Base-by-base conservation (phyloP, 2,329 filamentous ascomycete species). In the Cordyceps sp. region DNA sequence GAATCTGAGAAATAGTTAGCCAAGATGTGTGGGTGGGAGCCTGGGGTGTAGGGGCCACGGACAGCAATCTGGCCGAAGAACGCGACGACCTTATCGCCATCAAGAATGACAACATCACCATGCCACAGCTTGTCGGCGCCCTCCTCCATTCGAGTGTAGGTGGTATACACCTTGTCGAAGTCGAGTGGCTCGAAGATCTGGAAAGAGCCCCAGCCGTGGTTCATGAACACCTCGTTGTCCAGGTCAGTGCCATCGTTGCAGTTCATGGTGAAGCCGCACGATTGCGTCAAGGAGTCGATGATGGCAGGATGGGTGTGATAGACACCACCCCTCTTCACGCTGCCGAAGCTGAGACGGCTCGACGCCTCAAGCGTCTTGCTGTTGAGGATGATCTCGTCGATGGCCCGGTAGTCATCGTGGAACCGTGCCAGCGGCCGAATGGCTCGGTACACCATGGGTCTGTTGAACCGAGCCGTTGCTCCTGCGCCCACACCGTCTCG, bases 41-140 rank as follows among this genome's bases (percentile, higher is more conserved):
- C 78, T 73, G 43, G 69, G 62, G 49, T 73, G 67, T 59, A 78
- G 4, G 8, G 21, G 78, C 50, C 71, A 72, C 41, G 78, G 61
- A 31, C 73, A 71, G 34, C 31, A 16, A 36, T 28, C 28, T 33
- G 31, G 29, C 61, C 60, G 24, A 48, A 47, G 10, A 64, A 46
- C 31, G 59, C 63, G 20, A 68, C 58, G 30, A 66, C 52, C 35
- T 46, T 57, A 31, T 64, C 61, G 26, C 61, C 61, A 26, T 70
- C 64, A 32, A 70, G 67, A 38, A 72, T 47, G 41, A 67, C 68
- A 7, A 59, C 62, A 37, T 72, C 64, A 34, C 67, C 68, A 7
- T 32, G 29, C 35, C 27, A 31, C 9, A 33, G 15, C 46, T 58
- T 59, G 35, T 64, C 49, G 5, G 58, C 59, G 42, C 69, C 63